Base-by-base conservation (phyloP, 495 filamentous ascomycete genomes). In the Chaetomium fimeti region DNA sequence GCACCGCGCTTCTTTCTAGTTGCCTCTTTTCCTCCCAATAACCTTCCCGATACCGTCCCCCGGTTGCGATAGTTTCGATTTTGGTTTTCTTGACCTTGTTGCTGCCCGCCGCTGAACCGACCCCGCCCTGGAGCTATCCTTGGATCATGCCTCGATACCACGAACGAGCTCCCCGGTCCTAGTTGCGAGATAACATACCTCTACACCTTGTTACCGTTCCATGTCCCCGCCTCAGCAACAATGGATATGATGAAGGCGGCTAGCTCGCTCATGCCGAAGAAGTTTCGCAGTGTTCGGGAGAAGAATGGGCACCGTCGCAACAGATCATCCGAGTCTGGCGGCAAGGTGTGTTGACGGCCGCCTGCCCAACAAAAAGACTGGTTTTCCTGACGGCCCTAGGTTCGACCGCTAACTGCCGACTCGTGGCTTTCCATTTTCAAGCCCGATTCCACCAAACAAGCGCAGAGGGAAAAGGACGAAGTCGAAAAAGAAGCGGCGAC, bases 281-380 rank as follows among this genome's bases (percentile, higher is more conserved):
- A 80, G 66, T 88, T 94, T 68, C 85, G 92, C 57, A 91, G 88
- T 58, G 84, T 87, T 66, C 84, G 90, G 51, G 90, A 93, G 49
- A 91, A 89, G 74, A 76, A 77, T 66, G 78, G 77, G 64, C 77
- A 82, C 71, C 78, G 77, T 57, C 80, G 81, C 58, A 77, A 76
- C 56, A 77, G 75, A 68, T 82, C 81, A 29, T 74, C 77, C 71
- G 78, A 82, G 40, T 69, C 74, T 12, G 68, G 68, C 40, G 79
- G 81, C 69, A 85, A 84, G 70, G 85, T 83, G 65, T 60, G 75
- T 65, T 53, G n/a, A 55, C 57, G 62, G 56, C 52, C 60, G 49
- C 69, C 62, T 20, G 51, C 36, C 61, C 55, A 20, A 63, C 57
- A 61, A 47, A 18, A 51, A 57, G 40, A 24, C 36, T 57, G 55